Base-by-base conservation (phyloP, 352 stramenopile species). In the Thraustochytrium sp. region DNA sequence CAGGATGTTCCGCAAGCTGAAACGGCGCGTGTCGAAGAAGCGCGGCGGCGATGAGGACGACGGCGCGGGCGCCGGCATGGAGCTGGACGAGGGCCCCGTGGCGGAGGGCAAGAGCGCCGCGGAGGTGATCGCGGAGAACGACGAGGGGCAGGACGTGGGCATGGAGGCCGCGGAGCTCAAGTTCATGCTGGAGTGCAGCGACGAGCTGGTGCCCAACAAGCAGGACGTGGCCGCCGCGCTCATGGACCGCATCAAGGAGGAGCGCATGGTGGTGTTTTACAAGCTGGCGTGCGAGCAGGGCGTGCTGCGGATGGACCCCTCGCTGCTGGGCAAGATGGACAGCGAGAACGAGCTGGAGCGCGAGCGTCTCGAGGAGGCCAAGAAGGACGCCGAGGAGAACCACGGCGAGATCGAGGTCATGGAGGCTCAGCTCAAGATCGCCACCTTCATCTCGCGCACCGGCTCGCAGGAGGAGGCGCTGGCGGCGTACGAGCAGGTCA, bases 391-490 rank as follows among this genome's bases (percentile, higher is more conserved):
- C n/a, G 93, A 94, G 85, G 93, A 98, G 86, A 98, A 97, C 87
- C 86, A 96, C 23, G 96, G 95, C 26, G 97, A 99, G 85, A 98
- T 98, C 90, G 96, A 99, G 88, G 94, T 99, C 46, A 91, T 99
- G 38, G 94, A 99, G 75, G 92, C 95, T 38, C 87, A 96, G 68
- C 91, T 98, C 48, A 89, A 92, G 40, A 93, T 97, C 83, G 97
- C 96, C 40, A 89, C 94, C 56, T 97, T 98, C 92, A 94, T 90
- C 75, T 96, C 95, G 59, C 93, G 93, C 61, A 95, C 97, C 42
- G 94, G 94, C 44, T 92, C 97, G 82, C 94, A 97, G 87, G 88
- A 96, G 18, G 89, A 90, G 46, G 94, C 95, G 34, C 85, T 98
- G 18, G 91, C 94, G 53, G 93, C 94, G 4, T 98, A 98, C 87